Evolutionary conservation across 208 protist species (phyloP), one percentile per base, ranked within the genome.

Genomic region (Sergeia podlipaevii): DNA sequence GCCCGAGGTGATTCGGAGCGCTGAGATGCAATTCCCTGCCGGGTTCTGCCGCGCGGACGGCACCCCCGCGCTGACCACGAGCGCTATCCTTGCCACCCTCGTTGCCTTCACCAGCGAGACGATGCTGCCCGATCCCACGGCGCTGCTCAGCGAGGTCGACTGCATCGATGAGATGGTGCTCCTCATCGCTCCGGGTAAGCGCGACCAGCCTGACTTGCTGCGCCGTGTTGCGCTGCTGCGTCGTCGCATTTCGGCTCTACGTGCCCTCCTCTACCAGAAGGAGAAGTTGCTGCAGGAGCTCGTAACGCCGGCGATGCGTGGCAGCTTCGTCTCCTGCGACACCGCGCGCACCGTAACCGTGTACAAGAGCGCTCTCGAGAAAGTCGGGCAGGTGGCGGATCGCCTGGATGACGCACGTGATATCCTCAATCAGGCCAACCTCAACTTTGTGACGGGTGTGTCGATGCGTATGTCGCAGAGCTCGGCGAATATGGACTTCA

Each of bases 391-490:
- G 56, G 71, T 82, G 20, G 70, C 79, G 7, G 74, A 90, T 50
- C 75, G 79, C 52, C 68, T 93, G 47, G 85, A 93, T 53, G 79
- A 85, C 48, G 71, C 79, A 4, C 78, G 85, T 28, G 81, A 93
- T 39, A 73, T 85, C 20, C 54, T 93, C 8, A 93, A 90, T 48
- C 85, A 93, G 56, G 78, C 79, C 6, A 93, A 93, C 67, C 43
- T 88, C 18, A 93, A 87, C 68, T 93, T 90, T 36, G 70, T 93
- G 46, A 80, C 77, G 6, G 73, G 77, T n/a, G 80, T 90, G 27
- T 78, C 82, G 58, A 90, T 93, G 85, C 65, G 75, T 51, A 90
- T 90, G 81, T 90, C 79, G 65, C 85, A 93, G 70, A 83, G 73
- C 58, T 89, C 79, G 4, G 77, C 81, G 27, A 76, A 69, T 26